Conservation (phyloP, 2,329 filamentous ascomycete species). For the Phoma sp. region DNA sequence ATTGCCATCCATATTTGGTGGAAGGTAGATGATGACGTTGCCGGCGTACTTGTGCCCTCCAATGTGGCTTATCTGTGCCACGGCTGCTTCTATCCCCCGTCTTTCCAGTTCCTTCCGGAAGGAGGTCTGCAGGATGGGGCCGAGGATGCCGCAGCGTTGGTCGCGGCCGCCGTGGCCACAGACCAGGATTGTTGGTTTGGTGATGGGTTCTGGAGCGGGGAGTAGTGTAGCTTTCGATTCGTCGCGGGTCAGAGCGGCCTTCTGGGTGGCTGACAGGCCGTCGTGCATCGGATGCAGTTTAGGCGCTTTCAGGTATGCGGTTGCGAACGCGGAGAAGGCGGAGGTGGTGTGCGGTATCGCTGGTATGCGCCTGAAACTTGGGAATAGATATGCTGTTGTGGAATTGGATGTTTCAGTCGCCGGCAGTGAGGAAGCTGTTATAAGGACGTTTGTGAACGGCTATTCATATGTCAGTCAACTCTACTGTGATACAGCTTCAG, state of each 20-base stretch:
- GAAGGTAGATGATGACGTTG: slow-evolving; percentile 83
- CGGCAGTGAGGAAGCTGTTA: slow-evolving; percentile 80
- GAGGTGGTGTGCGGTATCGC: slow-evolving; percentile 70
- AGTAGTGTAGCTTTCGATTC: slow-evolving; percentile 57
- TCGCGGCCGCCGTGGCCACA: slow-evolving; percentile 89
- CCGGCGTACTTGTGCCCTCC: slow-evolving; percentile 87
- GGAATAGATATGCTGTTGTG: slow-evolving; percentile 70
- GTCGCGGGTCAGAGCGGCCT: slow-evolving; percentile 55
- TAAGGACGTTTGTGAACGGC: slow-evolving; percentile 83
- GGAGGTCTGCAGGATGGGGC: slow-evolving; percentile 73
- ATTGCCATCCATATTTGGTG: slow-evolving; percentile 60
- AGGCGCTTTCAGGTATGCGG: slow-evolving; percentile 70
- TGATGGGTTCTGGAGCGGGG: slow-evolving; percentile 59
- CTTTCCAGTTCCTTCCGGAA: slow-evolving; percentile 69
- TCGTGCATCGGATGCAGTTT: slow-evolving; percentile 69
- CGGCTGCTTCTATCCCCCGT: slow-evolving; percentile 62
- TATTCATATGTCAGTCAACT: slow-evolving; percentile 46
- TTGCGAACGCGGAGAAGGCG: slow-evolving; percentile 63
- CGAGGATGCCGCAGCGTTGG: slow-evolving; percentile 79
- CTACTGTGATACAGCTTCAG: neutral
- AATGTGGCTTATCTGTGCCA: slow-evolving; percentile 79
- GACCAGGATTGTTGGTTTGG: slow-evolving; percentile 68
- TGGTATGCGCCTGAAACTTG: slow-evolving; percentile 82
- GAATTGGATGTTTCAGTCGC: slow-evolving; percentile 30
- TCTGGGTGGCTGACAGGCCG: slow-evolving; percentile 61